Evolutionary conservation across 106 monocot genomes (phyloP).

Genomic region (Acanthochlamys bracteata): DNA sequence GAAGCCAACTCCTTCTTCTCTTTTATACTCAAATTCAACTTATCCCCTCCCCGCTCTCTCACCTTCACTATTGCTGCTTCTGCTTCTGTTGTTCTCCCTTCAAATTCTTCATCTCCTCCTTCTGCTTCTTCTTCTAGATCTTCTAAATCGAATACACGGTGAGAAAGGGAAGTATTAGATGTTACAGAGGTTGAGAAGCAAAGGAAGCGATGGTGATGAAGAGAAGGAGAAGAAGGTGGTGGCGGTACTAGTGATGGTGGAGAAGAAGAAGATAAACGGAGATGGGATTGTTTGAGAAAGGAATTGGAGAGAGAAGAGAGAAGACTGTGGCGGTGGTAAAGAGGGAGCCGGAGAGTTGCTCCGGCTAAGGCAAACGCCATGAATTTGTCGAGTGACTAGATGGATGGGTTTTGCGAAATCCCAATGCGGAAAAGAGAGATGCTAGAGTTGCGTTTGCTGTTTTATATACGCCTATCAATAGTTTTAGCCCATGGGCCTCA

Average conservation of each 20-base stretch:
- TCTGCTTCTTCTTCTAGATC: constrained; percentile 1
- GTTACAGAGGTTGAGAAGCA: no score
- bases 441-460: no score
- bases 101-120: constrained; percentile 8
- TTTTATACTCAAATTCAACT: constrained; percentile 45
- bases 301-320: constrained; percentile 5
- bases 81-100: not conserved
- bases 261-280: not conserved
- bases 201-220: no score
- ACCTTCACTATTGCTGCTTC: no score
- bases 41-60: no score
- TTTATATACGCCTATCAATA: no score
- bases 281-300: not conserved
- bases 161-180: not conserved
- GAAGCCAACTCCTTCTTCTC: constrained; percentile 94
- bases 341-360: not conserved
- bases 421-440: no score
- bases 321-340: not conserved
- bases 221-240: no score
- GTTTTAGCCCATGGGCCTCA: no score
- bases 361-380: no score
- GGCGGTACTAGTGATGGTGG: not conserved
- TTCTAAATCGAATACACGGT: not conserved
- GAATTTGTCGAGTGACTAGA: no score
- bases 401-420: no score